Evolutionary conservation across 1,139 yeast genomes (phyloP).

Genomic region (Pneumocystis oryctolagi): DNA sequence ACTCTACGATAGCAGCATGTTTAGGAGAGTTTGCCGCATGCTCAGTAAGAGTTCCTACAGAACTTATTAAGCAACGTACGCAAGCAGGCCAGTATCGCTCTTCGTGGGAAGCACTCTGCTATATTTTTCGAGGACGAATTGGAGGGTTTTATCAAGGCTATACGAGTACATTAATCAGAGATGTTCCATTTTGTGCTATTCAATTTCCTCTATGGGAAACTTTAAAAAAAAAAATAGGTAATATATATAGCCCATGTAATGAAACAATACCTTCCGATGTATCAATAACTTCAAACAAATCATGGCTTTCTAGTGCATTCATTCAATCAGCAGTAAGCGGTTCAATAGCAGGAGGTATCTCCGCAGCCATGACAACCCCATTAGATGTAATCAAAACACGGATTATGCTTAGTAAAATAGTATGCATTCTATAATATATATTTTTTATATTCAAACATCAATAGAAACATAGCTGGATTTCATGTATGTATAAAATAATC

Average conservation of each 20-base stretch:
- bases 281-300: not conserved
- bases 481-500: conserved; percentile 35
- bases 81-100: conserved; percentile 52
- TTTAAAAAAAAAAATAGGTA: conserved; percentile 46
- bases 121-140: conserved; percentile 41
- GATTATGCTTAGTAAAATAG: conserved; percentile 46
- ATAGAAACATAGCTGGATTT: conserved; percentile 32
- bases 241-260: conserved; percentile 25
- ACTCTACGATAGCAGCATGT: conserved; percentile 77
- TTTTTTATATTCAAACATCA: conserved; percentile 22
- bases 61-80: conserved; percentile 85
- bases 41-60: conserved; percentile 88
- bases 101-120: conserved; percentile 51
- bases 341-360: conserved; percentile 82
- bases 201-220: conserved; percentile 89
- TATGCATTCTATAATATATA: not conserved
- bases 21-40: conserved; percentile 90
- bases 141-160: conserved; percentile 91
- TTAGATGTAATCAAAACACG: conserved; percentile 85
- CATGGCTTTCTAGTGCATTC: conserved; percentile 27
- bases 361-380: conserved; percentile 91
- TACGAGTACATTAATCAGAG: conserved; percentile 81
- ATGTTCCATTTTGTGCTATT: conserved; percentile 86
- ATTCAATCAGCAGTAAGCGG: conserved; percentile 88
- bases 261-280: conserved; percentile 18